Base-by-base conservation (phyloP, 495 filamentous ascomycete genomes). In the Penicillium canariense region DNA sequence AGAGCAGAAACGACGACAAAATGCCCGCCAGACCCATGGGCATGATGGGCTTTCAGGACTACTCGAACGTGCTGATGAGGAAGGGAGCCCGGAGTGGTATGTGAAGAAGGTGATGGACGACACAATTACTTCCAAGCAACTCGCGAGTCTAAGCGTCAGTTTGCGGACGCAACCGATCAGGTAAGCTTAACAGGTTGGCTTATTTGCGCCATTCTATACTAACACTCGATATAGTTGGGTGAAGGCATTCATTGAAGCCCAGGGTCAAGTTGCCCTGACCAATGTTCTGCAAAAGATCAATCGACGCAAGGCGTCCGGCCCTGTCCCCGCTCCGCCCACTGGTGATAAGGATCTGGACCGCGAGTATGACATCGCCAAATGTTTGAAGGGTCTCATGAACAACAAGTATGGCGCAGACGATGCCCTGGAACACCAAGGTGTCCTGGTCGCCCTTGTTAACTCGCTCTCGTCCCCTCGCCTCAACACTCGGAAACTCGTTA, bases 361-460 rank as follows among this genome's bases (percentile, higher is more conserved):
- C 48, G 94, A 98, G 74, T 97, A 97, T 70, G 94, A 97, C 64
- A 96, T 98, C 60, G 83, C 95, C 55, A 98, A 98, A 73, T 97
- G 95, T 72, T 70, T 98, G 46, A 98, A 97, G 72, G 90, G 91
- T 43, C 71, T 97, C 43, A 95, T 97, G 87, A 98, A 98, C 81
- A 98, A 96, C 80, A 96, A 96, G 65, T 97, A 93, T 71, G 94
- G 94, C 40, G 95, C 94, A 27, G 95, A 98, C 61, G 91, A 98
- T 80, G 94, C 95, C n/a, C 77, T 98, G 42, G 75, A 80, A 31
- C 94, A 98, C 68, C 87, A 94, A 62, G 85, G 89, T 61, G 88
- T 97, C 53, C 85, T 97, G 50, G 87, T 91, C 49, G 89, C 95
- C 9, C 81, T 98, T 31, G 89, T 88, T 48, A 93, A 84, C 43